Evolutionary conservation across 2,329 filamentous ascomycete genomes (phyloP), one percentile per base, ranked within the genome.

Genomic region (Calonectria henricotiae): DNA sequence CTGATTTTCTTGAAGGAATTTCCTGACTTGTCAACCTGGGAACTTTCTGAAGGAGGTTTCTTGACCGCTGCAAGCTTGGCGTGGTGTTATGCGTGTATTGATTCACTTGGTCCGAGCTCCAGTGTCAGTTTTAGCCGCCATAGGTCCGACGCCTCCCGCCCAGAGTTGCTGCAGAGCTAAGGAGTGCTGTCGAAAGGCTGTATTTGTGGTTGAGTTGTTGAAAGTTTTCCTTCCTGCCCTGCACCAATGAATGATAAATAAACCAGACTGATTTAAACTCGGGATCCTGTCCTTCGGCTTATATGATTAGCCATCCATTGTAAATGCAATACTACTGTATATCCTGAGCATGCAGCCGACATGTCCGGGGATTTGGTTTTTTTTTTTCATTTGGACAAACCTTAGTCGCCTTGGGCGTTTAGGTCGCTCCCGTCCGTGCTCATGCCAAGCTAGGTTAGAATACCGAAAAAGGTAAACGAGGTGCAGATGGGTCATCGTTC

Each of bases 391-490:
- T 58, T 39, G 11, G 20, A 39, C 20, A 39, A 60, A 30, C 32
- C 37, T 41, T 15, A 61, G 55, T 30, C 55, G 23, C 30, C 39
- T n/a, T 44, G 23, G 37, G 23, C 7, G 17, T 44, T 43, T 44
- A 37, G 43, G 37, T 61, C 25, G 55, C 43, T 60, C 15, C 39
- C 39, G 23, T 44, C 37, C 17, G 12, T 32, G 17, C 39, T 44
- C 39, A 23, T 39, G 20, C 55, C 39, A 23, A 32, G 44, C 23
- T 20, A 2, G 37, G 37, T 41, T 61, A 61, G 37, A n/a, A 37
- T 51, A 27, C 62, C 44, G 46, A 27, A 64, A 49, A 39, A 12
- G 35, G 44, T 51, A 64, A 64, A 64, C 62, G 62, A 64, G 62
- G 17, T 62, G 43, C 60, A 46, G 32, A 23, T 46, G 60, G 32